Conservation (phyloP, 2,329 filamentous ascomycete species). For the Ampelomyces quisqualis region DNA sequence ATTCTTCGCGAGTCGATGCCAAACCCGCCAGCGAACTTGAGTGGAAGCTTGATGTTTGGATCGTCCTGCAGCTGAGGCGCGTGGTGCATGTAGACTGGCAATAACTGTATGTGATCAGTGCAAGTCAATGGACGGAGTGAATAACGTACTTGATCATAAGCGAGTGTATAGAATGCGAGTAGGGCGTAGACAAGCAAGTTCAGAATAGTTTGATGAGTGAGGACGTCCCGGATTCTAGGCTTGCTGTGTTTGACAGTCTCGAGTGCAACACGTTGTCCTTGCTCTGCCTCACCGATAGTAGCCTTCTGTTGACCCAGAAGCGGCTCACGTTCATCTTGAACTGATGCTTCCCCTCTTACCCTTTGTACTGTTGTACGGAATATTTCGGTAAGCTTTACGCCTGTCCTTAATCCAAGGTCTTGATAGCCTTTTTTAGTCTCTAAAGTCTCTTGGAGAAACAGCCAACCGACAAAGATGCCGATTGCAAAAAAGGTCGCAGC, state of each 20-base stretch:
- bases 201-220: constrained; percentile 71
- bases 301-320: constrained; percentile 30
- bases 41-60: constrained; percentile 64
- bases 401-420: constrained; percentile 76
- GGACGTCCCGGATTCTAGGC: constrained; percentile 61
- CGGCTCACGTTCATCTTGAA: constrained; percentile 34
- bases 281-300: constrained; percentile 17
- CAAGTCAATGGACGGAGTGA: neutral
- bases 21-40: constrained; percentile 82
- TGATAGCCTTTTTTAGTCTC: constrained; percentile 65
- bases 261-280: constrained; percentile 1
- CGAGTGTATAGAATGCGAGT: constrained; percentile 77
- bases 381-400: constrained; percentile 59
- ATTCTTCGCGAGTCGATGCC: constrained; percentile 72
- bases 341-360: constrained; percentile 8
- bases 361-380: constrained; percentile 23
- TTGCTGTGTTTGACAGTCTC: constrained; percentile 14
- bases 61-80: constrained; percentile 57
- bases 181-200: constrained; percentile 78
- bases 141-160: constrained; percentile 68
- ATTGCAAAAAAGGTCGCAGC: constrained; percentile 74
- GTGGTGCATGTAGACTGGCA: constrained; percentile 86
- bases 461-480: constrained; percentile 68
- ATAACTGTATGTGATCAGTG: constrained; percentile 48
- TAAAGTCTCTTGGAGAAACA: constrained; percentile 88